A percentile compares a stretch with the other conserved stretches of the same genome.
phyloP scores from a whole-genome alignment of 2,329 filamentous ascomycete species.

The Sporothrix phasma region DNA sequence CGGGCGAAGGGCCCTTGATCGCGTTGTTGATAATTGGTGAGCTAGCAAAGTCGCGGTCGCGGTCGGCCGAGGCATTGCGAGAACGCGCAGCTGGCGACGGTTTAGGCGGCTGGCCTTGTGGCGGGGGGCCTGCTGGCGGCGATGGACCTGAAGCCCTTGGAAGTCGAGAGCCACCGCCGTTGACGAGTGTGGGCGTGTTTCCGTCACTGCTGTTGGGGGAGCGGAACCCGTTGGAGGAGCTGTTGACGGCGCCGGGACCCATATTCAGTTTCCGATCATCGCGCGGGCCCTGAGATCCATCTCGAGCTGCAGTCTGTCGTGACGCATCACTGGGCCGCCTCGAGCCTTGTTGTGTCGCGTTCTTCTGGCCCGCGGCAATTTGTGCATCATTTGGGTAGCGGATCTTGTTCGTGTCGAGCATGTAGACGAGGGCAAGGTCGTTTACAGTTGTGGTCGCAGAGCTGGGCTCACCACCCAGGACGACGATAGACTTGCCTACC shows the following conservation, averaged over 20 bases:
- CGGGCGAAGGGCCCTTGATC: constrained; percentile 33
- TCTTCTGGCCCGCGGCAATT: constrained; percentile 25
- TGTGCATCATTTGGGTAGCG: constrained; percentile 77
- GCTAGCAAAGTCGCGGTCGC: constrained; percentile 27
- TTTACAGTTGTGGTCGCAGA: constrained; percentile 69
- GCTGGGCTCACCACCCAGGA: constrained; percentile 89
- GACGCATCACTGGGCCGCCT: constrained; percentile 28
- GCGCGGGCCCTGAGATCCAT: constrained; percentile 43
- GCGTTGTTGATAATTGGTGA: constrained; percentile 28
- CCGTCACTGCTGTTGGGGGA: constrained; percentile 32
- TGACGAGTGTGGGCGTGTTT: constrained; percentile 24
- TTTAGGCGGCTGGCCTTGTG: constrained; percentile 44
- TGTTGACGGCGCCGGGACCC: constrained; percentile 28
- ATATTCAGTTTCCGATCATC: constrained; percentile 40
- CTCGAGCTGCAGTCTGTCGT: constrained; percentile 36
- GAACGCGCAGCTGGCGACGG: constrained; percentile 35
- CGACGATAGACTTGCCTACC: constrained; percentile 83
- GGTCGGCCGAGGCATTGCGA: constrained; percentile 42
- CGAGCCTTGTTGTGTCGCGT: constrained; percentile 9
- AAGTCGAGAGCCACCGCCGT: constrained; percentile 29
- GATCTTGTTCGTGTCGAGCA: constrained; percentile 92
- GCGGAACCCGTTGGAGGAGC: constrained; percentile 33
- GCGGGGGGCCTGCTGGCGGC: constrained; percentile 41
- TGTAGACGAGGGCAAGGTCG: constrained; percentile 80
- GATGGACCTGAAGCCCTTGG: constrained; percentile 30